Evolutionary conservation across 805 yeast genomes (phyloP), one percentile per base, ranked within the genome.

Genomic region (Zygosaccharomyces bisporus): DNA sequence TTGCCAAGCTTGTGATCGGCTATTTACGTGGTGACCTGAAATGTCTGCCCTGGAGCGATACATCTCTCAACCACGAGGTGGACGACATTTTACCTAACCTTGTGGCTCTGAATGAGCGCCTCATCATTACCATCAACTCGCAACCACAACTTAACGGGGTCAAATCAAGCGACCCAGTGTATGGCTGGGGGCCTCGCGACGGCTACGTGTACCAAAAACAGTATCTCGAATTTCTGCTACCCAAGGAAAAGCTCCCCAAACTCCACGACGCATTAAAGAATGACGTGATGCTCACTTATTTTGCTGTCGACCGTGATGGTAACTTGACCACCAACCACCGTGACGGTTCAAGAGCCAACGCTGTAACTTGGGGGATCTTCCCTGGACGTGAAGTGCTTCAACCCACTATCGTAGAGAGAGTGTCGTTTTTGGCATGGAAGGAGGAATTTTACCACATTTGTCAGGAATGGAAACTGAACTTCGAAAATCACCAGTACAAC

Each of bases 321-420:
- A 66, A 78, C 33, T 70, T 89, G 37, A 44, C 62, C 14, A 78
- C 95, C 39, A 90, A 90, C 64, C 80, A 88, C 38, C 75, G 75
- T 18, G 81, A 77, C 35, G 86, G 81, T 46, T 60, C 71, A 29
- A 84, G 80, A 50, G 89, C 95, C 51, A 90, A 87, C 60, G 96
- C 98, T 6, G 97, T 91, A 45, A 91, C 98, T 14, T 91, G 98
- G 98, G 98, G 98, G 51, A 88, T 90, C 44, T 89, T 87, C 79
- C 97, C 98, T 20, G 96, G 96, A 30, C 84, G 83, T 60, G 97
- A 91, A 68, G 85, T 91, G 43, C 74, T 87, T 51, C 98, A 91
- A 69, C 97, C 98, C 41, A 91, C 98, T 0, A 88, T 91, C 62
- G 97, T 91, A 16, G 98, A 91, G 64, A 83, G 81, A 58, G 80